Conservation (phyloP, 2,329 filamentous ascomycete species). For the Colletotrichum echinochloae region DNA sequence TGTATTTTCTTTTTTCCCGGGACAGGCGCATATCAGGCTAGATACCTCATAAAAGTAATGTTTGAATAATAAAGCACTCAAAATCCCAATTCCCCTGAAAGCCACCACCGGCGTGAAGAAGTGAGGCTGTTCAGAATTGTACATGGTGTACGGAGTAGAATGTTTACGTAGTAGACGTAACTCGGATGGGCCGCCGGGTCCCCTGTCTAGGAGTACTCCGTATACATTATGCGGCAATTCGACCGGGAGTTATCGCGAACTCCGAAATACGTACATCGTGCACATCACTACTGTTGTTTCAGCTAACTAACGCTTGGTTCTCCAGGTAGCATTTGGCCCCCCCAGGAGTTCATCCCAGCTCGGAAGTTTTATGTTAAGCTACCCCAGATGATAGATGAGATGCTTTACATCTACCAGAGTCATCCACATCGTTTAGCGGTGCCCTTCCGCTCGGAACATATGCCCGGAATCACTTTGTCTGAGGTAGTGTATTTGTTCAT, state of each 20-base stretch:
- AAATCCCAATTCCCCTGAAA: not conserved
- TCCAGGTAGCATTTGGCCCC: accelerated
- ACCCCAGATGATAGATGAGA: not conserved
- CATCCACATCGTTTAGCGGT: not conserved
- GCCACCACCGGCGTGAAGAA: not conserved
- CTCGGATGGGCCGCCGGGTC: no score
- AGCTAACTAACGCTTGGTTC: no score
- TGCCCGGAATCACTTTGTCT: not conserved
- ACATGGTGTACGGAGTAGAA: not conserved
- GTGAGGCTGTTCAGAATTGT: no score
- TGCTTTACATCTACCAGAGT: not conserved
- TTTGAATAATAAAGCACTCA: not conserved
- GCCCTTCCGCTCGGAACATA: not conserved
- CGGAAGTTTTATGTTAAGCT: not conserved
- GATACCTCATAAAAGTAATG: conserved; percentile 20
- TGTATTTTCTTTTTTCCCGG: no score
- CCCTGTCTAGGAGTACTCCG: no score
- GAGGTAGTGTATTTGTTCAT: no score
- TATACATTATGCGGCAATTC: no score
- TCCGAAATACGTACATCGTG: accelerated
- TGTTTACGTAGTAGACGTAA: no score
- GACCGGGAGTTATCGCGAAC: no score
- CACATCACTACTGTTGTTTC: not conserved
- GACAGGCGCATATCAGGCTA: not conserved
- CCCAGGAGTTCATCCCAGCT: not conserved